Base-by-base conservation (phyloP, 805 yeast species). In the Starmera amethionina region DNA sequence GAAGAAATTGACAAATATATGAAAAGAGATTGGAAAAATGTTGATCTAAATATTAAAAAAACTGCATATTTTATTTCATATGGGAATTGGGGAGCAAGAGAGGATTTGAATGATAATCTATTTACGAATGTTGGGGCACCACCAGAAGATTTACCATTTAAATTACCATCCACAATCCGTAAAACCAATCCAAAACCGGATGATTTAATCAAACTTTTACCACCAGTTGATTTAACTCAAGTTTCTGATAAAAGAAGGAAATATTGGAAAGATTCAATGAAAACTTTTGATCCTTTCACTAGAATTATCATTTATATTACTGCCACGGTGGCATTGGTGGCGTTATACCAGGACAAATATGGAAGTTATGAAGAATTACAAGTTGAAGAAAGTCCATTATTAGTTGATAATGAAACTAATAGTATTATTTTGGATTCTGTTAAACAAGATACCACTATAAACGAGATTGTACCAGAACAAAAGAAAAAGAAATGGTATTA, bases 51-150 rank as follows among this genome's bases (percentile, higher is more conserved):
- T 38, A 70, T 70, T 39, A 80, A 81, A 52, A 64, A 71, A 45
- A 63, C 80, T 46, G 69, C 75, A 9, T 80, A 76, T 55, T 79
- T 70, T 60, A 67, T 79, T 28, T 69, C 79, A 0, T 83, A 77
- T 57, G 89, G 89, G 2, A 66, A 79, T 37, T 75, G 82, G 70
- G 93, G 88, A 0, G 79, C 77, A 2, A 66, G 94, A 45, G 77
- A 73, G 37, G 72, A 73, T 16, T 70, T 80, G 41, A 59, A 59
- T 14, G 59, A 61, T 38, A 66, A 65, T 46, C 66, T 75, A 64
- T 65, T 62, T 42, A 56, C 65, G n/a, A 46, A 49, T 25, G 57
- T 52, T 4, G 55, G 67, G 9, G 56, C 50, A 8, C 55, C 66
- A 8, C 88, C 85, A 1, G 70, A 68, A 37, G 87, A 81, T 55